Evolutionary conservation across 306 rosid genomes (phyloP), one percentile per base, ranked within the genome.

Genomic region (Cucurbita argyrosperma): DNA sequence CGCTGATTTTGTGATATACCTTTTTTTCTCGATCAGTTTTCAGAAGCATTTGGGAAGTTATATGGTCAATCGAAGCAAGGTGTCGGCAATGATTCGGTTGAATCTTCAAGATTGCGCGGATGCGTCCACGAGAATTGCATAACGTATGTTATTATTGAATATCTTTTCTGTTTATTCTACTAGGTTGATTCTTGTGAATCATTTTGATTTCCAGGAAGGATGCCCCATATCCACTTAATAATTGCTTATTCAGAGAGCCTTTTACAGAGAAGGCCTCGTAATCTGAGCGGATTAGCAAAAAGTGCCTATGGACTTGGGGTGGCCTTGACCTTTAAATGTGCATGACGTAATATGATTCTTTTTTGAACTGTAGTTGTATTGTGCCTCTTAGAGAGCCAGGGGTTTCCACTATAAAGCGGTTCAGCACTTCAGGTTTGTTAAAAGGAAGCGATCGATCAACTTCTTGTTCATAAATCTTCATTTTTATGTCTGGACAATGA

Each of bases 401-500:
- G 73, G 80, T 78, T 57, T 54, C 83, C 63, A 72, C 77, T 49
- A 62, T 52, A 79, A 87, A 55, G 79, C 88, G 97, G 72, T 94
- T 94, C 88, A 94, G 97, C 90, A 94, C 97, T 47, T 89, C 99
- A 80, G 99, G 99, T 94, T 75, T 66, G 97, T 76, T 49, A 43
- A 43, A 66, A 65, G 52, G 74, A 77, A 65, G 55, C 49, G 43
- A 69, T 12, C 21, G 10, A 13, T 8, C 8, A 12, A 15, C 52
- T 49, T 49, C 52, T 47, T 26, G 9, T 62, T 60, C 45, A 10
- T 8, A 71, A 19, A 5, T 39, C n/a, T 59, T 50, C 18, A 74
- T 42, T 14, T 35, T 66, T 42, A 14, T 68, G 59, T 46, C 40
- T 39, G 38, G 37, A 53, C 21, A 63, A 69, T 50, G 63, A 55